Base-by-base conservation (phyloP, 352 stramenopile genomes). In the Phytophthora gonapodyides region DNA sequence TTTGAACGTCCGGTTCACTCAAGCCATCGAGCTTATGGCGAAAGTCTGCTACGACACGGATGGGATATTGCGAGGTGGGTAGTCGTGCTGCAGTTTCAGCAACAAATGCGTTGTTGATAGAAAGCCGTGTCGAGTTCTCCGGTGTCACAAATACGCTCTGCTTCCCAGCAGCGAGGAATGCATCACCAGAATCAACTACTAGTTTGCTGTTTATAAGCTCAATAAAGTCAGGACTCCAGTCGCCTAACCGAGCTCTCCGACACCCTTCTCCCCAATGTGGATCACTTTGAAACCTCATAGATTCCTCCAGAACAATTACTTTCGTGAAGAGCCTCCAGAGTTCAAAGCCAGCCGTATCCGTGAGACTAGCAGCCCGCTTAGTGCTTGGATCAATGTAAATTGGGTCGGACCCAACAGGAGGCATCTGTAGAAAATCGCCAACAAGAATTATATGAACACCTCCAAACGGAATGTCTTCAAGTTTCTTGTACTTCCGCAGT, bases 371-470 rank as follows among this genome's bases (percentile, higher is more conserved):
- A 24, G 38, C 38, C 4, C n/a, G 38, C 16, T 44, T 44, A 24
- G 13, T 27, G 15, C 7, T 24, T 27, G 38, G 38, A 27, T 44
- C 38, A 44, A 44, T 27, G 38, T 44, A 44, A 44, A 44, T 44
- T 27, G 38, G 38, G n/a, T 44, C 38, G 3, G 38, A 44, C 11
- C 38, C 38, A 5, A 44, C 38, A 4, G 38, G 38, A 13, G 38
- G 38, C 38, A 44, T 44, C n/a, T 44, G 38, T 5, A 44, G 38
- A 24, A 44, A 44, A 44, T 44, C 38, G 6, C 38, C 38, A 13
- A 44, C 38, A 27, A 27, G n/a, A 5, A 44, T 44, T 5, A 44
- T 44, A 44, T 44, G 38, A 24, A 43, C 37, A 3, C 37, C 37
- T 43, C 37, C 37, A 43, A 43, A 43, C 6, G 37, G 15, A 44